These are phyloP conservation scores for Tubosaeta brunneosetosa DNA, from an alignment of 768 basidiomycete genomes.

Conservation along the genomic window DNA sequence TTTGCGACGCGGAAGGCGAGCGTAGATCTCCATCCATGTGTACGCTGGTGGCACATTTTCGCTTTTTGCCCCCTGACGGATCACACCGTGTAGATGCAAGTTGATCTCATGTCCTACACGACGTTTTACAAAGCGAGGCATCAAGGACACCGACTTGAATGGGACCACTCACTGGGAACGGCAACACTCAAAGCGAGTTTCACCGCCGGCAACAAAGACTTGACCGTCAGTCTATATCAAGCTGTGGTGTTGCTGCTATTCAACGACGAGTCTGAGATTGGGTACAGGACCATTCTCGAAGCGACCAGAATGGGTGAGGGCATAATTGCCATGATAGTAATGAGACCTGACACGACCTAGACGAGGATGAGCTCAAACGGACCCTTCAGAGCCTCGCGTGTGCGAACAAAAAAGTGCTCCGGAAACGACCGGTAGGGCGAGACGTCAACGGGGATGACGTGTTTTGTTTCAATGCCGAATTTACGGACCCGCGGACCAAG, in stretches of 20 bases:
- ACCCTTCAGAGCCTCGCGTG: constrained; percentile 91
- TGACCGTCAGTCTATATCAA: constrained; percentile 89
- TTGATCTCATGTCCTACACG: constrained; percentile 56
- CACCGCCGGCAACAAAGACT: constrained; percentile 67
- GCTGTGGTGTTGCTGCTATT: constrained; percentile 83
- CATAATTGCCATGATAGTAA: neutral
- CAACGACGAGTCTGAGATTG: constrained; percentile 59
- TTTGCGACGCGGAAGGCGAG: constrained; percentile 51
- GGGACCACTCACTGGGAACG: constrained; percentile 85
- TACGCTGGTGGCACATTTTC: constrained; percentile 27
- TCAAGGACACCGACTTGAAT: constrained; percentile 68
- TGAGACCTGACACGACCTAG: constrained; percentile 34
- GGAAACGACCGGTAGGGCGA: constrained; percentile 70
- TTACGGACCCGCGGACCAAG: constrained; percentile 71
- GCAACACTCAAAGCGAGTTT: constrained; percentile 73
- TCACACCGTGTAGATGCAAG: constrained; percentile 56
- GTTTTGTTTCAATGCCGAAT: constrained; percentile 80
- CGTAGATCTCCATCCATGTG: constrained; percentile 50
- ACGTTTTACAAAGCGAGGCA: constrained; percentile 78
- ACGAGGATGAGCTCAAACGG: constrained; percentile 66
- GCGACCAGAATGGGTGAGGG: constrained; percentile 68
- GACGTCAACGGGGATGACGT: constrained; percentile 74
- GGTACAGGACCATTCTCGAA: constrained; percentile 63
- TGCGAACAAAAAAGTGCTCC: constrained; percentile 83
- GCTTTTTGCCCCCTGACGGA: constrained; percentile 2